Evolutionary conservation across 2,329 filamentous ascomycete species (phyloP).

Genomic region (Delphinella strobiligena): DNA sequence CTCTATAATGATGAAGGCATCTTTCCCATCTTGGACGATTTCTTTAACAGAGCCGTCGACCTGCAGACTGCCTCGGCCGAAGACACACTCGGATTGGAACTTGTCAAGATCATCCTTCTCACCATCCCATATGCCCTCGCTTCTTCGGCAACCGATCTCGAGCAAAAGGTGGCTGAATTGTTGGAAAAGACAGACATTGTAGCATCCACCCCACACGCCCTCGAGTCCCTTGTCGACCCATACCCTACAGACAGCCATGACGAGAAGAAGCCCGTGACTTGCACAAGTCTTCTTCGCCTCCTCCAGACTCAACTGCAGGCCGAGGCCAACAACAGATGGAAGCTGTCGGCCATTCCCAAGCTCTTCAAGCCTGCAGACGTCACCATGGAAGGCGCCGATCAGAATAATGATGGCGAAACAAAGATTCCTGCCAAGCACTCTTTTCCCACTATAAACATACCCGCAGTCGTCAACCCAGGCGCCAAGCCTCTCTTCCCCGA

Average conservation of each 20-base stretch:
- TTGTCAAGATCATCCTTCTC: constrained; percentile 92
- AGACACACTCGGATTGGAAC: constrained; percentile 67
- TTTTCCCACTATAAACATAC: constrained; percentile 65
- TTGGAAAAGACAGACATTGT: constrained; percentile 94
- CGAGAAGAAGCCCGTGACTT: constrained; percentile 48
- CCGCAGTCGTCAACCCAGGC: constrained; percentile 62
- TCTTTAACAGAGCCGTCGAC: constrained; percentile 87
- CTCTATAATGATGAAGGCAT: constrained; percentile 74
- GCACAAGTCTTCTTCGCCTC: constrained; percentile 64
- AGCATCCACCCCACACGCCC: constrained; percentile 71
- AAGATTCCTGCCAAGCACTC: constrained; percentile 47
- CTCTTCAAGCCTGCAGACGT: constrained; percentile 32
- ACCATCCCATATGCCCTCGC: constrained; percentile 86
- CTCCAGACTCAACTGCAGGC: constrained; percentile 75
- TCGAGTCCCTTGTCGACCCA: constrained; percentile 78
- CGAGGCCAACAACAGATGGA: constrained; percentile 66
- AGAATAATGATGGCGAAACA: constrained; percentile 50
- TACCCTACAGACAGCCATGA: constrained; percentile 47
- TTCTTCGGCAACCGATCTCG: constrained; percentile 51
- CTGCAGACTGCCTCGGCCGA: constrained; percentile 87
- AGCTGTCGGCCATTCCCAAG: constrained; percentile 51
- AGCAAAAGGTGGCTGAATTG: constrained; percentile 62
- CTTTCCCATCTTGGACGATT: constrained; percentile 71
- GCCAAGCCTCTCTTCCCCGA: constrained; percentile 76
- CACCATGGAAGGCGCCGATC: constrained; percentile 33